These are phyloP conservation scores for carrot (Daucus carota) DNA, from an alignment of 129 eudicot genomes.

Conservation along the genomic window DNA sequence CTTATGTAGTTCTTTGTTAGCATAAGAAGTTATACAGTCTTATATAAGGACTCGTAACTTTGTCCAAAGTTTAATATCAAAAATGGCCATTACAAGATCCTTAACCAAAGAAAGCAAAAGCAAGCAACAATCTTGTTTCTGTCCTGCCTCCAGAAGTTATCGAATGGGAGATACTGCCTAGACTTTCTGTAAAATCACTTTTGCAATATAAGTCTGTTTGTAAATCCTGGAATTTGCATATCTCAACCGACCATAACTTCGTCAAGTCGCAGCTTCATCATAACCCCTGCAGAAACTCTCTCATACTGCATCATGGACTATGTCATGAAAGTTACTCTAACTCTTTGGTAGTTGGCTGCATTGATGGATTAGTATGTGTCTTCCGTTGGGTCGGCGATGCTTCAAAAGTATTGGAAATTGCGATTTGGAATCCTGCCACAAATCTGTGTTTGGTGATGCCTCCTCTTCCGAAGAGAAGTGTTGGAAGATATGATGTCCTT, in stretches of 20 bases:
- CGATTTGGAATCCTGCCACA: neutral
- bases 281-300: neutral
- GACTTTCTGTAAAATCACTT: neutral
- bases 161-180: neutral
- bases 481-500: neutral
- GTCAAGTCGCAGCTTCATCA: neutral
- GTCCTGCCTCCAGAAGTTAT: neutral
- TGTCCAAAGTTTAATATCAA: neutral
- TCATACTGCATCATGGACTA: no score
- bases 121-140: no score
- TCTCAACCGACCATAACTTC: neutral
- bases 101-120: neutral
- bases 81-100: neutral
- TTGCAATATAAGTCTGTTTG: neutral
- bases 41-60: no score
- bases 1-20: no score
- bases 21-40: no score
- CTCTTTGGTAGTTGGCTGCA: neutral
- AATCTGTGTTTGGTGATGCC: neutral
- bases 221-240: conserved; percentile 4
- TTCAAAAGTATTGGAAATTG: neutral
- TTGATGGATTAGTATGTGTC: neutral
- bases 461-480: neutral
- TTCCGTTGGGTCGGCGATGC: neutral
- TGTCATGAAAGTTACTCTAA: no score